A percentile compares a stretch with the other conserved stretches of the same genome.
Evolutionary conservation across 768 basidiomycete species (phyloP).

Genomic region (Amyloporia xantha): DNA sequence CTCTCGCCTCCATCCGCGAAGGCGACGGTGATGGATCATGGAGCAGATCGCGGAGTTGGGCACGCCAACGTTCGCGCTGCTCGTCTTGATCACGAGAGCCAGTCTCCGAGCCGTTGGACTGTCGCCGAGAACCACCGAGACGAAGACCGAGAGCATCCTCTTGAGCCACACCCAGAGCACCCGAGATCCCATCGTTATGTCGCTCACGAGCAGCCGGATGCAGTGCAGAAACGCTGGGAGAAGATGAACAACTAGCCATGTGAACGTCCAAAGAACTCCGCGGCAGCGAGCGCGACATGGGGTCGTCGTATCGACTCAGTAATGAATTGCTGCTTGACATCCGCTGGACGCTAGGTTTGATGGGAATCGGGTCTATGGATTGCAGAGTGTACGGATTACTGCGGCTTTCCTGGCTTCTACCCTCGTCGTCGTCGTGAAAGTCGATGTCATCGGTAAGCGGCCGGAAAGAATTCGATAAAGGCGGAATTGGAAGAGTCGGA

Average conservation of each 20-base stretch:
- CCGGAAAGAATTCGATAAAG: conserved; percentile 15
- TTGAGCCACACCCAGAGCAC: conserved; percentile 5
- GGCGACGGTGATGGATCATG: conserved; percentile 4
- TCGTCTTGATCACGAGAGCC: conserved; percentile 11
- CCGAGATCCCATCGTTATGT: conserved; percentile 7
- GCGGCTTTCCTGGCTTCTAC: conserved; percentile 4
- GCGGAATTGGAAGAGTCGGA: conserved; percentile 17
- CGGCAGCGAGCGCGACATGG: conserved; percentile 18
- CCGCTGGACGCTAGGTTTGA: conserved; percentile 13
- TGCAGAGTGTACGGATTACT: conserved; percentile 8
- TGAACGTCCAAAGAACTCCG: conserved; percentile 20
- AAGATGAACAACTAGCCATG: conserved; percentile 23
- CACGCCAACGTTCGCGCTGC: conserved; percentile 2
- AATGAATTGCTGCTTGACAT: conserved; percentile 17
- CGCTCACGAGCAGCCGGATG: conserved; percentile 15
- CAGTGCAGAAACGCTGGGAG: conserved; percentile 11
- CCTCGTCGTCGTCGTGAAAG: conserved; percentile 15
- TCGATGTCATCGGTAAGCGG: conserved; percentile 21
- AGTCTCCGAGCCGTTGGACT: background rate
- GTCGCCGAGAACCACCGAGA: background rate
- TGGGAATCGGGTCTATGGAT: conserved; percentile 20
- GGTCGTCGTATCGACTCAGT: conserved; percentile 9
- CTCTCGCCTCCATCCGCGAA: too few species aligned
- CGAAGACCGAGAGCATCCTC: conserved; percentile 13
- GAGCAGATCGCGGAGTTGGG: conserved; percentile 15